Evolutionary conservation across 2,329 filamentous ascomycete species (phyloP).

Genomic region (Penicillium paneum): DNA sequence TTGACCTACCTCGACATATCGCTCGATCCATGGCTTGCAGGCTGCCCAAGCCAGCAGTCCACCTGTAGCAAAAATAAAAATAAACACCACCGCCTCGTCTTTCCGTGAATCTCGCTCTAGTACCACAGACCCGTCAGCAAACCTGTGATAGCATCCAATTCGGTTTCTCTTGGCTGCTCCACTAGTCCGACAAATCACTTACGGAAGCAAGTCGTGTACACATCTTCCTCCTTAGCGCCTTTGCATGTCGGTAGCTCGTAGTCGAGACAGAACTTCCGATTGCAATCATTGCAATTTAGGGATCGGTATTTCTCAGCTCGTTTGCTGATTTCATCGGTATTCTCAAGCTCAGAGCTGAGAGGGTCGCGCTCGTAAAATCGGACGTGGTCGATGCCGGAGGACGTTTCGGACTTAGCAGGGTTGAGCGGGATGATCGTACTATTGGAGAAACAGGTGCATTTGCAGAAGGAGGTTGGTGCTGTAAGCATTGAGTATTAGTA

Average conservation of each 20-base stretch:
- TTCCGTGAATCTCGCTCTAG: conserved; percentile 64
- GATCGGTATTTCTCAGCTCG: conserved; percentile 38
- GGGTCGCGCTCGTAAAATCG: conserved; percentile 20
- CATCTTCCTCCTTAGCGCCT: conserved; percentile 59
- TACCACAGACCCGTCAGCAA: background rate
- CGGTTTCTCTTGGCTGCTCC: background rate
- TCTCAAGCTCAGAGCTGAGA: conserved; percentile 14
- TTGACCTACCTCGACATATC: conserved; percentile 51
- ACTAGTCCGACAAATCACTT: conserved; percentile 9
- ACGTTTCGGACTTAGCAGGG: conserved; percentile 31
- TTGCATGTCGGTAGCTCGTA: conserved; percentile 63
- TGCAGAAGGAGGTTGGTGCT: conserved; percentile 63
- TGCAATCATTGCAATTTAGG: conserved; percentile 63
- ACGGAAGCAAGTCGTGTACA: conserved; percentile 66
- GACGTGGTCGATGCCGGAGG: conserved; percentile 19
- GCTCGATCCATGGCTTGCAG: conserved; percentile 57
- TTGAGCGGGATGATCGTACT: conserved; percentile 66
- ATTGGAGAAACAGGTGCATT: conserved; percentile 67
- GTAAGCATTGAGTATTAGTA: background rate
- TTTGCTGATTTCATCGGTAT: conserved; percentile 11
- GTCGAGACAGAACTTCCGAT: conserved; percentile 62
- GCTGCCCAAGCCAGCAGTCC: conserved; percentile 60
- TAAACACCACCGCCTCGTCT: conserved; percentile 62
- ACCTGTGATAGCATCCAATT: background rate
- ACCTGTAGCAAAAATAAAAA: conserved; percentile 63